Percentiles rank a stretch among this genome's conserved stretches.
These are phyloP conservation scores for Ceratobasidium sp. DNA, from an alignment of 1,284 basidiomycete genomes.

Conservation along the genomic window DNA sequence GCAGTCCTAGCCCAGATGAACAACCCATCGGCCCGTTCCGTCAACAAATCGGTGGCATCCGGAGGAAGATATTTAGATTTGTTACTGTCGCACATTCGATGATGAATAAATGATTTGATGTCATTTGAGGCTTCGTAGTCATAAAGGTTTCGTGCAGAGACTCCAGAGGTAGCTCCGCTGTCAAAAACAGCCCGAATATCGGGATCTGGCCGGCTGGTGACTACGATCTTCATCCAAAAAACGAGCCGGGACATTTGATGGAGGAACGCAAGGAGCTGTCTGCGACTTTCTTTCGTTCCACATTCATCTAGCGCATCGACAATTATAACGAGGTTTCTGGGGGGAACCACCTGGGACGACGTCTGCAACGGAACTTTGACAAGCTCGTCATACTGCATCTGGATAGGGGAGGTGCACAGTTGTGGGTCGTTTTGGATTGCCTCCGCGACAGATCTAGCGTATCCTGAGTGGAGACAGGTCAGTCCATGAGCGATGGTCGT, in stretches of 20 bases:
- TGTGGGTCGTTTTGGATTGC: background rate
- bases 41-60: background rate
- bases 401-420: constrained; percentile 7
- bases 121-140: constrained; percentile 7
- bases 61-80: background rate
- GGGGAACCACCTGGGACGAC: background rate
- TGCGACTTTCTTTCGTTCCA: background rate
- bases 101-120: background rate
- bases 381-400: background rate
- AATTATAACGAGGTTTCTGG: background rate
- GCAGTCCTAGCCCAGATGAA: constrained; percentile 44
- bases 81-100: background rate
- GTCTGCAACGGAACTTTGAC: background rate
- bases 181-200: constrained; percentile 14
- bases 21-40: background rate
- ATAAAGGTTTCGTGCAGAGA: background rate
- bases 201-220: constrained; percentile 9
- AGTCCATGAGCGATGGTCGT: constrained; percentile 2
- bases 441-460: background rate
- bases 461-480: background rate
- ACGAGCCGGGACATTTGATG: constrained; percentile 11
- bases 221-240: constrained; percentile 22
- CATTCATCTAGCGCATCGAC: constrained; percentile 46
- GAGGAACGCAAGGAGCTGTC: background rate
- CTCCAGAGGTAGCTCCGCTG: no score